Conservation (phyloP, 768 basidiomycete species). For the Leccinum truebloodii region DNA sequence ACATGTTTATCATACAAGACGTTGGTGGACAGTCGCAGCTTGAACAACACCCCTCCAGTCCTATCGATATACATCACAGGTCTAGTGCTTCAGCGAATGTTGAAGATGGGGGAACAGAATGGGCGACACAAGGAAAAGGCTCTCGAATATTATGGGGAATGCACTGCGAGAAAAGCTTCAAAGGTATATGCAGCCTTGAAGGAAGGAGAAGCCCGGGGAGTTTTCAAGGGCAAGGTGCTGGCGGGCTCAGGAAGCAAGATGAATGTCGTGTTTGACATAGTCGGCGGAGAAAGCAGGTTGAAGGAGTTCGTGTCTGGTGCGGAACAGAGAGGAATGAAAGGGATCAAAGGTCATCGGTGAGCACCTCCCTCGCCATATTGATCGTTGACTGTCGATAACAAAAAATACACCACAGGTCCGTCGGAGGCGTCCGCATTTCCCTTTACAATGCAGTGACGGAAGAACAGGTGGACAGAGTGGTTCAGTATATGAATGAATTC, state of each 20-base stretch:
- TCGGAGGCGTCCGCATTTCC: constrained; percentile 77
- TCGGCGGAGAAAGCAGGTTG: constrained; percentile 72
- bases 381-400: neutral
- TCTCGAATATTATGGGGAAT: constrained; percentile 58
- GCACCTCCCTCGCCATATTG: constrained; percentile 31
- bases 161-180: constrained; percentile 72
- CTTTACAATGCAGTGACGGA: constrained; percentile 89
- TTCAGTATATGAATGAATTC: constrained; percentile 64
- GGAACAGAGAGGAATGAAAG: constrained; percentile 75
- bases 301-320: constrained; percentile 80
- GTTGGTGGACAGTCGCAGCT: constrained; percentile 68
- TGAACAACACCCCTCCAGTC: constrained; percentile 94
- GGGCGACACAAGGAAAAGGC: constrained; percentile 51
- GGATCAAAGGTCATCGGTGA: constrained; percentile 90
- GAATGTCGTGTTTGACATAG: constrained; percentile 87
- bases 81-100: constrained; percentile 75
- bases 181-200: constrained; percentile 75
- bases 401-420: constrained; percentile 41
- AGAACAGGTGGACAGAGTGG: constrained; percentile 62
- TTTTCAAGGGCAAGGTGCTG: constrained; percentile 71
- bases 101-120: constrained; percentile 32
- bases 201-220: constrained; percentile 68
- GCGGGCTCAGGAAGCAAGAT: constrained; percentile 86
- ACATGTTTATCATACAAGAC: constrained; percentile 81
- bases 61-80: constrained; percentile 89